phyloP scores from a whole-genome alignment of 495 filamentous ascomycete species.

The Annulohypoxylon stygium region DNA sequence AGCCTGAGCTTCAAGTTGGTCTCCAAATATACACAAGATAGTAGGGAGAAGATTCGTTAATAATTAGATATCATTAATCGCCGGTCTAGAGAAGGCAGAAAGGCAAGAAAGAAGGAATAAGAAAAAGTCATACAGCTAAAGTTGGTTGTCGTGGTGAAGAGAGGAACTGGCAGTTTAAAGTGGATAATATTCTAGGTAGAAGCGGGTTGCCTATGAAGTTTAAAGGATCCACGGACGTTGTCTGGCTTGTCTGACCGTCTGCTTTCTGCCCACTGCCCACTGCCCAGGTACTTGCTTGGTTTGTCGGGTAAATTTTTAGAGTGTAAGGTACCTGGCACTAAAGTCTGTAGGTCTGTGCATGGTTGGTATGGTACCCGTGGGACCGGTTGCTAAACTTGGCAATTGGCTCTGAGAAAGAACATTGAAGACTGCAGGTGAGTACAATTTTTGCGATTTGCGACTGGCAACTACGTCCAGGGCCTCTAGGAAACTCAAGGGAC shows the following conservation, averaged over 20 bases:
- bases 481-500: not conserved
- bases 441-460: not conserved
- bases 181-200: slow-evolving; percentile 33
- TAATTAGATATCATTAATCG: slow-evolving; percentile 38
- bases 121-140: slow-evolving; percentile 28
- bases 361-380: slow-evolving; percentile 12
- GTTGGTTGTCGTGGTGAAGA: slow-evolving; percentile 45
- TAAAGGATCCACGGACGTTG: slow-evolving; percentile 16
- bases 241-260: slow-evolving; percentile 15
- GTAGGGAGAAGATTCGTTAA: slow-evolving; percentile 14
- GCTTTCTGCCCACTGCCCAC: too few species aligned
- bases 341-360: slow-evolving; percentile 30
- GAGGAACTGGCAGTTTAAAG: slow-evolving; percentile 17
- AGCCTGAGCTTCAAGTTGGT: slow-evolving; percentile 15
- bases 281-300: not conserved
- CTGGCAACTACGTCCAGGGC: slow-evolving; percentile 3
- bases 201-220: slow-evolving; percentile 33
- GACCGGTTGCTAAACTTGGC: slow-evolving; percentile 23
- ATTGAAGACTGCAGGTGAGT: not conserved
- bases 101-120: slow-evolving; percentile 19
- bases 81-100: slow-evolving; percentile 28
- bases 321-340: slow-evolving; percentile 11
- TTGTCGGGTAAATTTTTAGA: slow-evolving; percentile 45
- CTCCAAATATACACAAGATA: slow-evolving; percentile 19
- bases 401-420: not conserved